Conservation (phyloP, 179 eudicot species). For the Silene vulgaris region DNA sequence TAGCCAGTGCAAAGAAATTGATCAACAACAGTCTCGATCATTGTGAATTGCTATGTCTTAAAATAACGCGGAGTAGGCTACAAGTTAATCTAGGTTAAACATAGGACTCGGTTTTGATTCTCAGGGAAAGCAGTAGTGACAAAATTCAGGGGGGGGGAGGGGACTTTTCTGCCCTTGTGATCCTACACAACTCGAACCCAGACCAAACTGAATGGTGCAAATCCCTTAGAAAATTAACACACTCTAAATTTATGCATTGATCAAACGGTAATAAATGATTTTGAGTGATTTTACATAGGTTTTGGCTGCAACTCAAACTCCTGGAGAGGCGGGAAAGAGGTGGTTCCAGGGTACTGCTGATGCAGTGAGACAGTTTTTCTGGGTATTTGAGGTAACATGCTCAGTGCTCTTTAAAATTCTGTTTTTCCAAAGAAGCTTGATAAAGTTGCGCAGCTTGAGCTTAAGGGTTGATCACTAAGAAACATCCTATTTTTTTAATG, state of each 20-base stretch:
- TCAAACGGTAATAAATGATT: not conserved
- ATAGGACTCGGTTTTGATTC: too few relatives aligned
- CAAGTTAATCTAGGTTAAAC: too few relatives aligned
- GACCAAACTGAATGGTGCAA: not conserved
- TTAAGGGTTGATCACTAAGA: slow-evolving; percentile 7
- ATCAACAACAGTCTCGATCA: not conserved
- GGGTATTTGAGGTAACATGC: slow-evolving; percentile 70
- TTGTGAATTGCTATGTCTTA: too few relatives aligned
- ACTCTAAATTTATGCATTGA: not conserved
- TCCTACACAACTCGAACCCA: not conserved
- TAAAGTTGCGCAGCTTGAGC: not conserved
- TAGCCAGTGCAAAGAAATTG: not conserved
- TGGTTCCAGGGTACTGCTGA: slow-evolving; percentile 99
- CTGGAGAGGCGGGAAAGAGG: slow-evolving; percentile 77
- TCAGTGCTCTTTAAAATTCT: not conserved
- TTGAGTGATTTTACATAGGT: slow-evolving; percentile 37
- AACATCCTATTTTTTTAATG: not conserved
- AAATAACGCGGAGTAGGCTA: too few relatives aligned
- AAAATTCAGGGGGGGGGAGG: too few relatives aligned
- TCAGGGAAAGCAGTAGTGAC: too few relatives aligned
- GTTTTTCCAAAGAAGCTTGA: not conserved
- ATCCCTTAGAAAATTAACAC: too few relatives aligned
- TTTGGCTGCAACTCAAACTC: slow-evolving; percentile 92
- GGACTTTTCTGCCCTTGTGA: too few relatives aligned
- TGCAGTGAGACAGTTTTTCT: slow-evolving; percentile 80